Percentiles rank a stretch among this genome's conserved stretches.
These are phyloP conservation scores for Tuber indicum DNA, from an alignment of 495 filamentous ascomycete species.

Conservation along the genomic window DNA sequence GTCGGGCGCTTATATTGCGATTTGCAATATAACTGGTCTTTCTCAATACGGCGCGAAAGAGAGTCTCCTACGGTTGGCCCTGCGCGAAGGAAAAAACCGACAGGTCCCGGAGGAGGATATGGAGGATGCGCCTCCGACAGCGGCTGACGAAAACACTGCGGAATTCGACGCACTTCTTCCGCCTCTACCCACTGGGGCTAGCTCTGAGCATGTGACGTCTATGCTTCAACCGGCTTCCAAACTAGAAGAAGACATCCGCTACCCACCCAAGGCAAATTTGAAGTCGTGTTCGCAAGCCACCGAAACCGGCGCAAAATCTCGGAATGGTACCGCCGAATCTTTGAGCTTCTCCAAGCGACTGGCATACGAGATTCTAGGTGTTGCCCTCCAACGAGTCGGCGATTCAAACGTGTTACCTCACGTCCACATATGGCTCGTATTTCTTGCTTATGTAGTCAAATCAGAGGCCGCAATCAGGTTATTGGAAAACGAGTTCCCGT, in stretches of 20 bases:
- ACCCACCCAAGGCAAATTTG: background rate
- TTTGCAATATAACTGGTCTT: constrained; percentile 58
- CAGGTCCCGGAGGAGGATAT: constrained; percentile 23
- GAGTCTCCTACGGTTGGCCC: constrained; percentile 44
- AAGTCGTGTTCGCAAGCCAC: background rate
- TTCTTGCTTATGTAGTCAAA: constrained; percentile 56
- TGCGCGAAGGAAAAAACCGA: constrained; percentile 31
- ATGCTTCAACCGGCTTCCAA: constrained; percentile 26
- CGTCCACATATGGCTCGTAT: constrained; percentile 62
- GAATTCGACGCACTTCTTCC: constrained; percentile 38
- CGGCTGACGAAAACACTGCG: constrained; percentile 21
- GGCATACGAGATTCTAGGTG: constrained; percentile 31
- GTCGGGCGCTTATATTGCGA: constrained; percentile 53
- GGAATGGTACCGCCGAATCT: constrained; percentile 29
- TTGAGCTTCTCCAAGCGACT: constrained; percentile 34
- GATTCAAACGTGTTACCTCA: constrained; percentile 62
- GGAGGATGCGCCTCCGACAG: constrained; percentile 18
- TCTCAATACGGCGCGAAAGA: constrained; percentile 56
- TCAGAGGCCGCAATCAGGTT: constrained; percentile 50
- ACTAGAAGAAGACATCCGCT: constrained; percentile 15
- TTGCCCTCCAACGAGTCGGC: constrained; percentile 55
- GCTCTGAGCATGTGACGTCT: constrained; percentile 34
- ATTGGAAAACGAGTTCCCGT: constrained; percentile 58
- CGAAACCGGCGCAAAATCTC: constrained; percentile 1
- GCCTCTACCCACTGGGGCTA: constrained; percentile 31